These are phyloP conservation scores for Cenococcum geophilum DNA, from an alignment of 495 filamentous ascomycete genomes.

Conservation along the genomic window DNA sequence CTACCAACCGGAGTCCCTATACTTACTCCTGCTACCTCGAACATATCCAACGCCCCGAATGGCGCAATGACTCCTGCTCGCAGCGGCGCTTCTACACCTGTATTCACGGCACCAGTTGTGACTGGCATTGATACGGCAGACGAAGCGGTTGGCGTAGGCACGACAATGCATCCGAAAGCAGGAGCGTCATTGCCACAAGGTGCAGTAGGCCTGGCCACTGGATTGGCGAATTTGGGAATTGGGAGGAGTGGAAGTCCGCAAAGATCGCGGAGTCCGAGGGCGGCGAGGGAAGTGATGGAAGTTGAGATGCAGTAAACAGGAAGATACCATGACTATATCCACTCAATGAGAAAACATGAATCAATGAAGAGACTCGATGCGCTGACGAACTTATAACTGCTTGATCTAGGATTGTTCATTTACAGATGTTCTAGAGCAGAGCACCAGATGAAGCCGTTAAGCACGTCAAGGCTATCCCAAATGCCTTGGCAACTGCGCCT, in stretches of 20 bases:
- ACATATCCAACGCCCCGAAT: constrained; percentile 11
- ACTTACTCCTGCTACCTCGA: constrained; percentile 10
- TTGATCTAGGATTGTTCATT: background rate
- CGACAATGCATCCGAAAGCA: constrained; percentile 14
- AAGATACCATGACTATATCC: background rate
- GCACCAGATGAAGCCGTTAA: no score
- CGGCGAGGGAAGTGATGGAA: constrained; percentile 23
- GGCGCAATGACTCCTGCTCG: constrained; percentile 7
- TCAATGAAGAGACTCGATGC: background rate
- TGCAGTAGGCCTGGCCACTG: constrained; percentile 6
- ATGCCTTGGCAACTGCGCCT: no score
- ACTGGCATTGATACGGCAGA: constrained; percentile 24
- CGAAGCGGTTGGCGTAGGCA: constrained; percentile 18
- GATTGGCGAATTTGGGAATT: constrained; percentile 16
- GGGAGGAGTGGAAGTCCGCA: background rate
- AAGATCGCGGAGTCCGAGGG: constrained; percentile 11
- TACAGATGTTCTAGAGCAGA: no score
- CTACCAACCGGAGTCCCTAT: background rate
- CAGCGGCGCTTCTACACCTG: constrained; percentile 13
- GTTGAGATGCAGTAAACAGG: constrained; percentile 29
- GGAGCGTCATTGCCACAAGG: constrained; percentile 10
- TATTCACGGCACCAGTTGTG: constrained; percentile 14
- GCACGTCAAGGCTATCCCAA: no score
- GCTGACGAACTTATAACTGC: background rate
- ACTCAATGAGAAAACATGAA: background rate